phyloP scores from a whole-genome alignment of 2,329 filamentous ascomycete species.

The Furcasterigmium furcatum region DNA sequence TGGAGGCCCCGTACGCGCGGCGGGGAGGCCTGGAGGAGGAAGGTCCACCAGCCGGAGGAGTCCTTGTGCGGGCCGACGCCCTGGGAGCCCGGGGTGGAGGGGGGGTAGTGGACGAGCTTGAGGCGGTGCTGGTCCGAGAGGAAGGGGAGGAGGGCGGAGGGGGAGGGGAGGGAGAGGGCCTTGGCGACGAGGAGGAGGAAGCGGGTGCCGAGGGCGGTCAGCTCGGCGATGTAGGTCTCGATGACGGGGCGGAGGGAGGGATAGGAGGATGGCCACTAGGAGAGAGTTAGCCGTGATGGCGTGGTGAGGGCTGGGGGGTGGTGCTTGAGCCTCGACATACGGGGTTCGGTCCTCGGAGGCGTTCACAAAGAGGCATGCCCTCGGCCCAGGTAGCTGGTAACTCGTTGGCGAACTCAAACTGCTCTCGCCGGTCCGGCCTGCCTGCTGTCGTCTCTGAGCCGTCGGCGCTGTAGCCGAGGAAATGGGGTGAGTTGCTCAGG shows the following conservation, averaged over 20 bases:
- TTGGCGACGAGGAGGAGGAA: constrained; percentile 56
- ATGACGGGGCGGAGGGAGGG: constrained; percentile 31
- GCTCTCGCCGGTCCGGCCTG: constrained; percentile 48
- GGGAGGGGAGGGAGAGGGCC: constrained; percentile 45
- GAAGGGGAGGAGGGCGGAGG: constrained; percentile 47
- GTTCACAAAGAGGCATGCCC: constrained; percentile 33
- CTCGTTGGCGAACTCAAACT: constrained; percentile 59
- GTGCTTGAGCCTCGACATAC: constrained; percentile 20
- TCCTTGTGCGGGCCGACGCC: constrained; percentile 62
- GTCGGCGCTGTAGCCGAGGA: constrained; percentile 55
- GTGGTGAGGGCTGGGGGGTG: background rate
- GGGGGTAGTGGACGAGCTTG: constrained; percentile 54
- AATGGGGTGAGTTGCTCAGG: constrained; percentile 53
- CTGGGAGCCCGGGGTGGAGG: constrained; percentile 26
- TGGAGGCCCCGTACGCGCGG: constrained; percentile 45
- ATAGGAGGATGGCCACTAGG: constrained; percentile 37
- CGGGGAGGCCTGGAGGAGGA: constrained; percentile 56
- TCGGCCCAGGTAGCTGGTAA: constrained; percentile 31
- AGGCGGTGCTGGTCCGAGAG: constrained; percentile 56
- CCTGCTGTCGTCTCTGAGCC: constrained; percentile 55
- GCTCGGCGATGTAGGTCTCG: constrained; percentile 45
- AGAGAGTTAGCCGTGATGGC: background rate
- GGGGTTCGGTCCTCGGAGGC: constrained; percentile 45
- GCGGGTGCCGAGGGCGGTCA: constrained; percentile 46
- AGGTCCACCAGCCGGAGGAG: constrained; percentile 62